Conservation (phyloP, 2,329 filamentous ascomycete genomes). For the Fusarium zealandicum region DNA sequence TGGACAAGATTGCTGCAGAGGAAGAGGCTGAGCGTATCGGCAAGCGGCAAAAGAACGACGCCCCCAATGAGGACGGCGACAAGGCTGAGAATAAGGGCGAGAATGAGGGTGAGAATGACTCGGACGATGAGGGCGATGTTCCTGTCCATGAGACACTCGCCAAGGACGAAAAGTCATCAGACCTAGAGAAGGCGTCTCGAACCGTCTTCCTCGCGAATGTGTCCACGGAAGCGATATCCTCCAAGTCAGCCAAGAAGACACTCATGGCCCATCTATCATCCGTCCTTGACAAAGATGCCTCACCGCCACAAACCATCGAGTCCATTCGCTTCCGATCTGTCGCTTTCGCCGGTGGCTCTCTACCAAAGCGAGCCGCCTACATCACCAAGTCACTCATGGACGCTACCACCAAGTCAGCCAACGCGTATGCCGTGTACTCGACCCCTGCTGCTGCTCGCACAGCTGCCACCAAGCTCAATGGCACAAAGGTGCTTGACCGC, state of each 20-base stretch:
- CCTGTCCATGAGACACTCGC: constrained; percentile 66
- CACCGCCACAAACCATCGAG: constrained; percentile 75
- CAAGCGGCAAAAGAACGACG: constrained; percentile 60
- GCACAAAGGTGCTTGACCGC: constrained; percentile 80
- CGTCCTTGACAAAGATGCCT: constrained; percentile 64
- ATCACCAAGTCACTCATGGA: constrained; percentile 91
- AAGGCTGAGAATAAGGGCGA: constrained; percentile 54
- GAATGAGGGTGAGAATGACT: constrained; percentile 53
- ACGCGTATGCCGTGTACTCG: constrained; percentile 92
- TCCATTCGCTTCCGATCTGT: constrained; percentile 95
- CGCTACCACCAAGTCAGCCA: constrained; percentile 88
- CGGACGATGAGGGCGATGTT: constrained; percentile 52
- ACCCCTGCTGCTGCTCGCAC: constrained; percentile 76
- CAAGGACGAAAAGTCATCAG: constrained; percentile 61
- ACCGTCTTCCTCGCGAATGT: constrained; percentile 96
- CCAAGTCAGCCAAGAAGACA: constrained; percentile 80
- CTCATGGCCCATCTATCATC: constrained; percentile 81
- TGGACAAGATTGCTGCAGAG: constrained; percentile 69
- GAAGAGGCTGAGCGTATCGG: constrained; percentile 63
- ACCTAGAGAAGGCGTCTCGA: constrained; percentile 84
- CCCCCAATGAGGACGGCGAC: constrained; percentile 38
- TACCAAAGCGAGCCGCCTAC: constrained; percentile 94
- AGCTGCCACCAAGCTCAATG: constrained; percentile 81
- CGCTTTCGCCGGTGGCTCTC: constrained; percentile 75
- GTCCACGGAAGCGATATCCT: constrained; percentile 80